Evolutionary conservation across 2,329 filamentous ascomycete genomes (phyloP).

Genomic region (Juglanconis juglandina): DNA sequence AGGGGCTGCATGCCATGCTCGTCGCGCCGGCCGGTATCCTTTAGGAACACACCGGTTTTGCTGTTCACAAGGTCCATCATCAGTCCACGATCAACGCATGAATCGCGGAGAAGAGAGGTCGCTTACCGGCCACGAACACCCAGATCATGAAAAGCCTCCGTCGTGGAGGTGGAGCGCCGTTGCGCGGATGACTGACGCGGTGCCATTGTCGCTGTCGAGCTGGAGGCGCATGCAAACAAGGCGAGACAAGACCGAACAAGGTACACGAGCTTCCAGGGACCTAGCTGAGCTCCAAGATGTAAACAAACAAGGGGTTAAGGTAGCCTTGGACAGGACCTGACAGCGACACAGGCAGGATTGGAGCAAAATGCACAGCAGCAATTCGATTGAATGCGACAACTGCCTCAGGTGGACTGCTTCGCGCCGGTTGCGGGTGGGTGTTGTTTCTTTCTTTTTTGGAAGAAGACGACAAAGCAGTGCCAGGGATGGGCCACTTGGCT

Average conservation of each 20-base stretch:
- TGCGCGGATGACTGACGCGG: constrained; percentile 30
- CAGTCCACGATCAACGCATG: background rate
- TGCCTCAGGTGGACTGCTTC: background rate
- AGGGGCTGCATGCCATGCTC: constrained; percentile 89
- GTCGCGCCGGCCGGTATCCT: constrained; percentile 76
- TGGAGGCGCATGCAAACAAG: background rate
- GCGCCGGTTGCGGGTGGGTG: background rate
- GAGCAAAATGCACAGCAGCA: background rate
- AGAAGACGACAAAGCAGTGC: background rate
- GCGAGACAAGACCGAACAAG: background rate
- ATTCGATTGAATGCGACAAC: background rate
- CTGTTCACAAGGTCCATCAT: constrained; percentile 43
- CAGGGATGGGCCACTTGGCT: background rate
- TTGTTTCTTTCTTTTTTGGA: background rate
- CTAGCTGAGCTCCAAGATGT: too few relatives aligned
- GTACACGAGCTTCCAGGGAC: too few relatives aligned
- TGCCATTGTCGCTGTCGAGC: constrained; percentile 30
- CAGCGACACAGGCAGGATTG: background rate
- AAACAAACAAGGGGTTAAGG: background rate
- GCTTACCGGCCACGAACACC: constrained; percentile 47
- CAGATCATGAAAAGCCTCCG: constrained; percentile 47
- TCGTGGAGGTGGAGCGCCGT: constrained; percentile 38
- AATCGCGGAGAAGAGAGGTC: background rate
- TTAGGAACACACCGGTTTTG: constrained; percentile 82
- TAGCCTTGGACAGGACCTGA: background rate